Conservation (phyloP, 108 stramenopile genomes). For the Nitzschia sp. region DNA sequence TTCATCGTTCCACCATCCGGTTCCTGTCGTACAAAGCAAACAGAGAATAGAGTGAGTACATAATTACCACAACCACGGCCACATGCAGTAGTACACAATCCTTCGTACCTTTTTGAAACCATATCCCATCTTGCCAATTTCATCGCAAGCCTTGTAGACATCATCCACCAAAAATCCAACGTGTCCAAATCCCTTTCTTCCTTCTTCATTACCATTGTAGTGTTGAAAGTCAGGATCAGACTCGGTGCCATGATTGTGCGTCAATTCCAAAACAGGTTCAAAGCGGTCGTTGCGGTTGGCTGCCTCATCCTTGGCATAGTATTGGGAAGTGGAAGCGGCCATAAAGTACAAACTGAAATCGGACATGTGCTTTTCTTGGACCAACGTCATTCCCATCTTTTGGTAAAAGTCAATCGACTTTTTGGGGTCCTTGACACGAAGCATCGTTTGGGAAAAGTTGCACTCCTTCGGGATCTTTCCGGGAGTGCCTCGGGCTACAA, state of each 20-base stretch:
- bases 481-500: conserved; percentile 57
- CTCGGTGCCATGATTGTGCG: conserved; percentile 95
- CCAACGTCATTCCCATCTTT: conserved; percentile 79
- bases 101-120: conserved; percentile 73
- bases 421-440: conserved; percentile 91
- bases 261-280: conserved; percentile 86
- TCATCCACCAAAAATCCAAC: conserved; percentile 95
- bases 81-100: too few relatives aligned
- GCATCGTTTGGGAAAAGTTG: conserved; percentile 95
- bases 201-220: conserved; percentile 95
- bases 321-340: conserved; percentile 32
- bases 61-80: too few relatives aligned
- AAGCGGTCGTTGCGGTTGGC: conserved; percentile 47
- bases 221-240: conserved; percentile 73
- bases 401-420: conserved; percentile 88
- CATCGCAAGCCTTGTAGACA: conserved; percentile 90
- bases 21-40: conserved; percentile 42
- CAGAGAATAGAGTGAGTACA: too few relatives aligned
- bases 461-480: conserved; percentile 53
- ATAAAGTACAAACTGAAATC: conserved; percentile 95
- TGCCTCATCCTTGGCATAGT: conserved; percentile 49
- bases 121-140: conserved; percentile 71
- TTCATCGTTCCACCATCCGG: conserved; percentile 87
- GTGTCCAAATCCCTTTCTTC: conserved; percentile 95
- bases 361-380: conserved; percentile 76